Evolutionary conservation across 1,284 basidiomycete genomes (phyloP).

Genomic region (Malassezia yamatoensis): DNA sequence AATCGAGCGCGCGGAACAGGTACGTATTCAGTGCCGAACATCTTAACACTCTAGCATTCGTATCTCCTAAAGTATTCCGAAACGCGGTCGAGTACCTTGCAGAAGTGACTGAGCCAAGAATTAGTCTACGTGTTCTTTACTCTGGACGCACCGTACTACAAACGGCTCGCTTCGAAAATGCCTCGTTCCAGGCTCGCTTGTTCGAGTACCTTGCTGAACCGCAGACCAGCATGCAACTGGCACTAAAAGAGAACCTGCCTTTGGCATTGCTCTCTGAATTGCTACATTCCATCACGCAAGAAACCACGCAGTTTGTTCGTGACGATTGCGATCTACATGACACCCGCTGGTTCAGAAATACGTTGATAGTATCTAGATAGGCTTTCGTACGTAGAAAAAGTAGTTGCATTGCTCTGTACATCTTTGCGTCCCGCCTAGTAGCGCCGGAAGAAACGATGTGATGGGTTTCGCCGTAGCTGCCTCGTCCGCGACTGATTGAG

Average conservation of each 20-base stretch:
- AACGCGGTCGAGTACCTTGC: constrained; percentile 63
- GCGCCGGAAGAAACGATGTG: constrained; percentile 2
- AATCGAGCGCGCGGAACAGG: constrained; percentile 87
- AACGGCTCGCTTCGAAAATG: constrained; percentile 55
- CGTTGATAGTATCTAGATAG: constrained; percentile 16
- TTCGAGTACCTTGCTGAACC: constrained; percentile 19
- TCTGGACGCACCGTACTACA: constrained; percentile 71
- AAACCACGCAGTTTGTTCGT: constrained; percentile 27
- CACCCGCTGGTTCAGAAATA: constrained; percentile 33
- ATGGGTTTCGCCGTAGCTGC: constrained; percentile 1
- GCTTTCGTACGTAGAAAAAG: constrained; percentile 44
- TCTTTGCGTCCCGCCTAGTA: constrained; percentile 10
- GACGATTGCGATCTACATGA: constrained; percentile 32
- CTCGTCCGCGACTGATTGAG: constrained; percentile 12
- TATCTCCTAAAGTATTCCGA: constrained; percentile 74
- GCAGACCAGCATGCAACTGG: constrained; percentile 32
- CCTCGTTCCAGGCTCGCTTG: constrained; percentile 26
- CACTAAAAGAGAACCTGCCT: constrained; percentile 27
- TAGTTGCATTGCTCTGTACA: constrained; percentile 38
- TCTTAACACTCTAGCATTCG: constrained; percentile 56
- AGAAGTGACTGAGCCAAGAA: constrained; percentile 59
- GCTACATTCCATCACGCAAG: constrained; percentile 29
- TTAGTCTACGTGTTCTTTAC: constrained; percentile 61
- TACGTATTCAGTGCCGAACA: constrained; percentile 50
- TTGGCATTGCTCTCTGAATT: constrained; percentile 33